Evolutionary conservation across 2,329 filamentous ascomycete species (phyloP).

Genomic region (Pseudofabraea citricarpa): DNA sequence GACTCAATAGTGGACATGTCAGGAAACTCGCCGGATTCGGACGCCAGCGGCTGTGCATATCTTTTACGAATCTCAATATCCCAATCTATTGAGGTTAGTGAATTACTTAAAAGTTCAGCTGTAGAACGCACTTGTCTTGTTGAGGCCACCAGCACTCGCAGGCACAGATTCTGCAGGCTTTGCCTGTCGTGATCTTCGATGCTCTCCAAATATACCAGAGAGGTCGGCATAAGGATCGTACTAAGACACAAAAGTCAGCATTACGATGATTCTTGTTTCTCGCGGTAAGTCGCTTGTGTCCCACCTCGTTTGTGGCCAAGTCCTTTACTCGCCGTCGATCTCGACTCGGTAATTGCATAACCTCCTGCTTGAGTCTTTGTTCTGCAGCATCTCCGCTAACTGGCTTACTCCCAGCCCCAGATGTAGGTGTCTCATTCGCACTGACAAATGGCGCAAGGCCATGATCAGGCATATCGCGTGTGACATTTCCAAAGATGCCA

Average conservation of each 20-base stretch:
- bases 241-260: slow-evolving; percentile 11
- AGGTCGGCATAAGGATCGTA: slow-evolving; percentile 26
- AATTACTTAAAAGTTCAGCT: slow-evolving; percentile 42
- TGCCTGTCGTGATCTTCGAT: slow-evolving; percentile 28
- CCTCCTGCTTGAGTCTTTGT: slow-evolving; percentile 60
- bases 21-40: slow-evolving; percentile 66
- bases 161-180: slow-evolving; percentile 58
- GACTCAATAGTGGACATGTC: slow-evolving; percentile 58
- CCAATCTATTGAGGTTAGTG: slow-evolving; percentile 42
- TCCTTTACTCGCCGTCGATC: slow-evolving; percentile 66
- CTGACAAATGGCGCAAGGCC: slow-evolving; percentile 68
- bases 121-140: slow-evolving; percentile 57
- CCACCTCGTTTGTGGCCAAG: slow-evolving; percentile 54
- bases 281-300: neutral
- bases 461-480: slow-evolving; percentile 62
- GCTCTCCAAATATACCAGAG: slow-evolving; percentile 26
- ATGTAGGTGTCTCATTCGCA: slow-evolving; percentile 62
- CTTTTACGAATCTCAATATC: slow-evolving; percentile 64
- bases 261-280: neutral
- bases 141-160: slow-evolving; percentile 66
- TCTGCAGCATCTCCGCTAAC: slow-evolving; percentile 62
- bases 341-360: slow-evolving; percentile 65
- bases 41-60: slow-evolving; percentile 57
- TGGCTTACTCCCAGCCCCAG: slow-evolving; percentile 53
- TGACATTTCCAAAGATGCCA: slow-evolving; percentile 65